Evolutionary conservation across 2,329 filamentous ascomycete genomes (phyloP).

Genomic region (Falciphora oryzae): DNA sequence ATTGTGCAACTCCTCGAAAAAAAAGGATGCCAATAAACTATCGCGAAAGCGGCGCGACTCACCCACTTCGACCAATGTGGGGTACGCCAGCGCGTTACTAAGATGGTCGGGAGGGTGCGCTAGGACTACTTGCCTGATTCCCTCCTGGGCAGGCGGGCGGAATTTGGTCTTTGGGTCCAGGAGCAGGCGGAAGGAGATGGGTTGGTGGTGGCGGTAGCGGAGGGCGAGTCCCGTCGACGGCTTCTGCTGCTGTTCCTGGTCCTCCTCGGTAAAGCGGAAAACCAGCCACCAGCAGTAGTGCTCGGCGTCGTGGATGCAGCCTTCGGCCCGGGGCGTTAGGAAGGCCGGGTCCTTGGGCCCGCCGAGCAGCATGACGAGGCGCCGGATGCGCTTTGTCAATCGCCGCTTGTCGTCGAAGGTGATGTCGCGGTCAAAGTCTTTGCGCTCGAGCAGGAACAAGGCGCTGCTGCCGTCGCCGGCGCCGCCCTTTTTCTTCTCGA

Average conservation of each 20-base stretch:
- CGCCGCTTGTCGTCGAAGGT: slow-evolving; percentile 9
- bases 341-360: slow-evolving; percentile 12
- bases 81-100: no score
- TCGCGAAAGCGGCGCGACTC: no score
- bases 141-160: slow-evolving; percentile 46
- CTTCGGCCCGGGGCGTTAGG: slow-evolving; percentile 11
- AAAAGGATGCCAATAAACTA: no score
- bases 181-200: slow-evolving; percentile 12
- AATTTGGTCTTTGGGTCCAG: slow-evolving; percentile 10
- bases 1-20: no score
- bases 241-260: slow-evolving; percentile 43
- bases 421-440: slow-evolving; percentile 12
- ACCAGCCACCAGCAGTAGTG: slow-evolving; percentile 15
- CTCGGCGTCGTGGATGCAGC: slow-evolving; percentile 13
- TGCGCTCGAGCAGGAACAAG: slow-evolving; percentile 15
- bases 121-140: slow-evolving; percentile 88
- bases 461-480: no score
- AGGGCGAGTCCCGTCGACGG: not conserved
- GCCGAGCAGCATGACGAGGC: slow-evolving; percentile 14
- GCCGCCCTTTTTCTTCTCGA: not conserved
- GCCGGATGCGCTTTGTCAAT: slow-evolving; percentile 14
- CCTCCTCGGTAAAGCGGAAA: slow-evolving; percentile 10
- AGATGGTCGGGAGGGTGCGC: slow-evolving; percentile 69
- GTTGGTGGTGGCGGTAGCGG: slow-evolving; percentile 25
- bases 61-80: no score